phyloP scores from a whole-genome alignment of 2,329 filamentous ascomycete species.

The Nothomitra cinnamomea region DNA sequence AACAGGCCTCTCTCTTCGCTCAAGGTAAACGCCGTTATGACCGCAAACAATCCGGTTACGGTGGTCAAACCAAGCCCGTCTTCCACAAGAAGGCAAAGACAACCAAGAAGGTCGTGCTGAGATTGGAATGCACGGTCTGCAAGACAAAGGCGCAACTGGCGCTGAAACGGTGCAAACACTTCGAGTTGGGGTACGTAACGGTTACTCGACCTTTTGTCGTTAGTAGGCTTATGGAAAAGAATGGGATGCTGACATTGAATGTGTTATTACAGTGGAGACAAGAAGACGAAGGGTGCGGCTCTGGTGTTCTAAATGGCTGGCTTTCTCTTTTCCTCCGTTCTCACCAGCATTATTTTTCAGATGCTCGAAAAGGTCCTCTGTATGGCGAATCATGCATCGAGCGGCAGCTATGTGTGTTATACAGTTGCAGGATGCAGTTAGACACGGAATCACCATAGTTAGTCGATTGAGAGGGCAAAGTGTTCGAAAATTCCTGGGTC shows the following conservation, averaged over 20 bases:
- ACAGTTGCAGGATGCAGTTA: too few relatives aligned
- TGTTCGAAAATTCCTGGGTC: too few relatives aligned
- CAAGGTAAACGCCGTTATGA: constrained; percentile 99
- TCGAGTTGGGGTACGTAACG: constrained; percentile 81
- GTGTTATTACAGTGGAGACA: constrained; percentile 69
- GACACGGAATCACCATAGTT: too few relatives aligned
- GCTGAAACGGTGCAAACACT: constrained; percentile 99
- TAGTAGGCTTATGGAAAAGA: too few relatives aligned
- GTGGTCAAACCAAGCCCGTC: constrained; percentile 99
- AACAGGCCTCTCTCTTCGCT: constrained; percentile 73
- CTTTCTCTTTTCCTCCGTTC: neutral
- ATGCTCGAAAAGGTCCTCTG: too few relatives aligned
- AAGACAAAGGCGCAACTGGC: constrained; percentile 97
- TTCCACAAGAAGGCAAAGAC: constrained; percentile 99
- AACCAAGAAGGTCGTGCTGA: constrained; percentile 98
- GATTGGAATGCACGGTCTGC: constrained; percentile 93
- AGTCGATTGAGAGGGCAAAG: too few relatives aligned
- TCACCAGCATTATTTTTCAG: too few relatives aligned
- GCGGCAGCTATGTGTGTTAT: too few relatives aligned
- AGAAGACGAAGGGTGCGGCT: constrained; percentile 99
- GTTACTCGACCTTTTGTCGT: neutral
- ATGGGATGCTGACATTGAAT: too few relatives aligned
- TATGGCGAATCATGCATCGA: too few relatives aligned
- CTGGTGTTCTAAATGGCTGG: constrained; percentile 78
- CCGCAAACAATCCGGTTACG: constrained; percentile 97